Base-by-base conservation (phyloP, 768 basidiomycete genomes). In the Hygrophoropsis aurantiaca region DNA sequence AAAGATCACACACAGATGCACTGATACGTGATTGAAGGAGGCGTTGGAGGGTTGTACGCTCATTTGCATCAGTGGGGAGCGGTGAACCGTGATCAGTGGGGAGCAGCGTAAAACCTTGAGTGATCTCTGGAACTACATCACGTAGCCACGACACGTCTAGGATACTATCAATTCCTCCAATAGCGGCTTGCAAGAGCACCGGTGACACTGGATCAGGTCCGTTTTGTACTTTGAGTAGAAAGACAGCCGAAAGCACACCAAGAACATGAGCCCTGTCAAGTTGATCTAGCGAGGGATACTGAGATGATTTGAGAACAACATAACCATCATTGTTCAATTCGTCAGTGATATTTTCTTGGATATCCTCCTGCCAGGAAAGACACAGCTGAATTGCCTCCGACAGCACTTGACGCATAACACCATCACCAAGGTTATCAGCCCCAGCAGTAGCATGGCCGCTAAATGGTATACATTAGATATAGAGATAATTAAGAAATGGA, bases 301-400 rank as follows among this genome's bases (percentile, higher is more conserved):
- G n/a, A n/a, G n/a, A n/a, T n/a, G 19, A n/a, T 19, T 36, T n/a
- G 4, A 36, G 19, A 19, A 36, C n/a, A 19, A 36, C 35, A 11
- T n/a, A 36, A n/a, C 35, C 35, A 3, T 36, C 35, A 36, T 36
- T 19, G 3, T n/a, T 36, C 2, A 36, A 5, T n/a, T n/a, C n/a
- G n/a, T n/a, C n/a, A n/a, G n/a, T n/a, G n/a, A n/a, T n/a, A n/a
- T n/a, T n/a, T n/a, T n/a, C n/a, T 19, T 36, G 35, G 35, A 36
- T 19, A 36, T 36, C 35, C 35, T 36, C n/a, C n/a, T 19, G 19
- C 11, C n/a, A n/a, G 35, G n/a, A 19, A n/a, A n/a, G n/a, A 11
- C 35, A 36, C n/a, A 36, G n/a, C 19, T 36, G 35, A 36, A 36
- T 36, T n/a, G 35, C 35, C 35, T 36, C 35, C n/a, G 35, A 36